Conservation (phyloP, 257 asterid genomes). For the Scutellaria galericulata region DNA sequence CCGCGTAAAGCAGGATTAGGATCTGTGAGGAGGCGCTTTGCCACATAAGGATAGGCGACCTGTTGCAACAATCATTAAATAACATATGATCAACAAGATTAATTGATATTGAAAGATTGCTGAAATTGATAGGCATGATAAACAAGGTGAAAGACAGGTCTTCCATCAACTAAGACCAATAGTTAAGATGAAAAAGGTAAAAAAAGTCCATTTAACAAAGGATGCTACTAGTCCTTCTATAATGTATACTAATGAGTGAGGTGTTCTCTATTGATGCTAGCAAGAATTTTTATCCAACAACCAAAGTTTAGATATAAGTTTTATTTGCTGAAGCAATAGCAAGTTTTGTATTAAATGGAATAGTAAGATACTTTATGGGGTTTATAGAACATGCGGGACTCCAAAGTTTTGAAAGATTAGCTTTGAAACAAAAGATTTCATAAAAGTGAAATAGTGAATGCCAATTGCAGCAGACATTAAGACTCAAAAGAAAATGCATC, state of each 20-base stretch:
- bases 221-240: slow-evolving; percentile 1
- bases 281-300: slow-evolving; percentile 4
- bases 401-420: slow-evolving; percentile 1
- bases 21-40: slow-evolving; percentile 97
- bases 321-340: neutral
- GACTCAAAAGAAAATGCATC: slow-evolving; percentile 30
- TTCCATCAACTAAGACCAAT: slow-evolving; percentile 28
- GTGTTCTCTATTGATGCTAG: slow-evolving; percentile 5
- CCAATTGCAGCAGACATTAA: neutral
- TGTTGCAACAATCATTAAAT: slow-evolving; percentile 42
- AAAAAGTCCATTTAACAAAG: slow-evolving; percentile 20
- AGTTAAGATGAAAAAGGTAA: neutral
- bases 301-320: neutral
- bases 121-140: slow-evolving; percentile 30
- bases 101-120: neutral
- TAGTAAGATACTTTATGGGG: neutral
- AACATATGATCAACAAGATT: slow-evolving; percentile 25
- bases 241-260: slow-evolving; percentile 13
- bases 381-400: neutral
- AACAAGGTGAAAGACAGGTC: slow-evolving; percentile 26
- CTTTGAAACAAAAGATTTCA: neutral
- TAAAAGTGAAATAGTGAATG: slow-evolving; percentile 8
- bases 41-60: slow-evolving; percentile 99
- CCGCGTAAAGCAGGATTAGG: slow-evolving; percentile 98
- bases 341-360: neutral